These are phyloP conservation scores for Chimonanthus praecox DNA, from an alignment of 164 flowering plant genomes.

Conservation along the genomic window DNA sequence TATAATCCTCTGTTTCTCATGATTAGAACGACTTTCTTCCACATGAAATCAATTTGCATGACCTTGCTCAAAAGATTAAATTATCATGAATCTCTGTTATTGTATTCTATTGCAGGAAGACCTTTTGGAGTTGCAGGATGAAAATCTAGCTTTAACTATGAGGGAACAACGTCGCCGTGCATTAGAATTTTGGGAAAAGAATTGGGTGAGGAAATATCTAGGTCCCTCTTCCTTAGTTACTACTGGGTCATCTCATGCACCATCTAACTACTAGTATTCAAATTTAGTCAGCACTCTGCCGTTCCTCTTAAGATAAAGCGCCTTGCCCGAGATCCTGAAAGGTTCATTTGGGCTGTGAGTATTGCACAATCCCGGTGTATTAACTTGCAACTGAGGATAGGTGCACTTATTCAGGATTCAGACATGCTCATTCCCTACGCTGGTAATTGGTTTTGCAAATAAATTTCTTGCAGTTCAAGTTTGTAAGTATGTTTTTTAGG, in stretches of 20 bases:
- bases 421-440: constrained; percentile 95
- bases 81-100: background rate
- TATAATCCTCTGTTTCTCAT: too few relatives aligned
- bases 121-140: constrained; percentile 78
- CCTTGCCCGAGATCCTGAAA: constrained; percentile 82
- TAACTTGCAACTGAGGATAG: constrained; percentile 65
- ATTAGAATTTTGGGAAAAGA: constrained; percentile 83
- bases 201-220: constrained; percentile 57
- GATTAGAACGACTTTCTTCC: background rate
- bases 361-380: constrained; percentile 89
- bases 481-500: background rate
- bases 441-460: constrained; percentile 37
- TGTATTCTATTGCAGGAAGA: constrained; percentile 24
- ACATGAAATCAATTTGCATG: background rate
- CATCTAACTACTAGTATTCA: constrained; percentile 9
- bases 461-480: background rate
- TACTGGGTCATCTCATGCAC: background rate
- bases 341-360: constrained; percentile 89
- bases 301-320: constrained; percentile 89
- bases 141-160: constrained; percentile 63
- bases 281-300: constrained; percentile 54
- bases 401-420: constrained; percentile 78
- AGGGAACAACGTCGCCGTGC: constrained; percentile 56
- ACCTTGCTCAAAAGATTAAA: background rate
- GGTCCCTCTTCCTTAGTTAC: background rate